A percentile compares a stretch with the other conserved stretches of the same genome.
Evolutionary conservation across 2,329 filamentous ascomycete species (phyloP).

Genomic region (Monascus ruber): DNA sequence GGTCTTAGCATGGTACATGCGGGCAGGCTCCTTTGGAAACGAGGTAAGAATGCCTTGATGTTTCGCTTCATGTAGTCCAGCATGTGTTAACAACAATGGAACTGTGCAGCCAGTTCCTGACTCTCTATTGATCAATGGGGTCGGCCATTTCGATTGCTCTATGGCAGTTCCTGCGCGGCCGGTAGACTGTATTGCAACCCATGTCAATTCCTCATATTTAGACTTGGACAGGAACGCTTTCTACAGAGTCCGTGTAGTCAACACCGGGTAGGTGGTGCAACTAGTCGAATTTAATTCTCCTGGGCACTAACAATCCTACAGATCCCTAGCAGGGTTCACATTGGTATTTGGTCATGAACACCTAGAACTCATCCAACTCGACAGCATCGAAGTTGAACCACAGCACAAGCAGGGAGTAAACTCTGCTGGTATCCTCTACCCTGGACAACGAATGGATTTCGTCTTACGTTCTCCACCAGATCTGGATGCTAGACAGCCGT

Average conservation of each 20-base stretch:
- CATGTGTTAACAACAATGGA: not conserved
- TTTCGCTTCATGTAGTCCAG: not conserved
- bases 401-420: constrained; percentile 9
- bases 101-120: constrained; percentile 35
- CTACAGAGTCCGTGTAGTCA: constrained; percentile 32
- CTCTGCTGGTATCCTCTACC: constrained; percentile 31
- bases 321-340: constrained; percentile 30
- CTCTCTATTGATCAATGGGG: constrained; percentile 38
- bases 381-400: constrained; percentile 25
- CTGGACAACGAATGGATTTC: constrained; percentile 37
- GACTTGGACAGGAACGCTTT: constrained; percentile 10
- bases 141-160: constrained; percentile 35
- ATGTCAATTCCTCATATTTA: constrained; percentile 14
- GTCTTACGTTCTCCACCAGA: constrained; percentile 14
- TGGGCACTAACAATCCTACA: constrained; percentile 4
- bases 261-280: constrained; percentile 27
- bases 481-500: constrained; percentile 1
- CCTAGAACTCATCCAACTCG: constrained; percentile 29
- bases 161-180: constrained; percentile 35
- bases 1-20: constrained; percentile 34
- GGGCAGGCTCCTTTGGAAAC: constrained; percentile 32
- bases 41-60: constrained; percentile 19
- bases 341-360: constrained; percentile 20
- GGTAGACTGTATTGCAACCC: constrained; percentile 30
- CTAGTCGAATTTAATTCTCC: not conserved